These are phyloP conservation scores for Saraca asoca DNA, from an alignment of 331 rosid genomes.

Conservation along the genomic window DNA sequence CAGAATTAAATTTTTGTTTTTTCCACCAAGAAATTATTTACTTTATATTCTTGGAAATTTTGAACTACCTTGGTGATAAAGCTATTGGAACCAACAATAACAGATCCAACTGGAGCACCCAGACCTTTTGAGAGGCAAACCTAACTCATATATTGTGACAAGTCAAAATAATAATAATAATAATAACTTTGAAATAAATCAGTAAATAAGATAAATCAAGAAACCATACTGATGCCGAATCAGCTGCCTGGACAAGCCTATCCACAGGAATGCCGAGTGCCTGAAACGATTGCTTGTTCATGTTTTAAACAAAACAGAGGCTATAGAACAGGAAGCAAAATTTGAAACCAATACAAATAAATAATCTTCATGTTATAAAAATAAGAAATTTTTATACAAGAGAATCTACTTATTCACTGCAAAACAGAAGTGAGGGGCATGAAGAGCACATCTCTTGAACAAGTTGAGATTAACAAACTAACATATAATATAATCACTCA, in stretches of 20 bases:
- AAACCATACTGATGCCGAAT: slow-evolving; percentile 80
- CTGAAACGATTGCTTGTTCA: slow-evolving; percentile 39
- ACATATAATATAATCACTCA: no score
- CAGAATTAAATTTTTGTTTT: slow-evolving; percentile 14
- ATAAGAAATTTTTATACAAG: background rate
- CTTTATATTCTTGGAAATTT: background rate
- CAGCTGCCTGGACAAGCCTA: slow-evolving; percentile 89
- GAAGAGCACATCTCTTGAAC: no score
- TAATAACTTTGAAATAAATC: slow-evolving; percentile 15
- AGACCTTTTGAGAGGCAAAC: slow-evolving; percentile 88
- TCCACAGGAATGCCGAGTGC: slow-evolving; percentile 84
- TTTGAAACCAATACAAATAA: background rate
- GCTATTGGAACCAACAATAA: slow-evolving; percentile 77
- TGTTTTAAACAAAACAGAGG: background rate
- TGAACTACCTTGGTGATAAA: slow-evolving; percentile 72
- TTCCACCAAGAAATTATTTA: background rate
- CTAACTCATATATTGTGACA: slow-evolving; percentile 46
- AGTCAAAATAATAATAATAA: slow-evolving; percentile 9
- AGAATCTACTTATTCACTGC: no score
- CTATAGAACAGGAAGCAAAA: slow-evolving; percentile 13
- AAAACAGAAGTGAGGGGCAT: no score
- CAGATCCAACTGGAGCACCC: slow-evolving; percentile 97
- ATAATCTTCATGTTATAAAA: background rate
- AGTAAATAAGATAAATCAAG: background rate
- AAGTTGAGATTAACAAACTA: no score